Percentiles rank a stretch among this genome's conserved stretches.
Conservation (phyloP, 2,329 filamentous ascomycete species). For the Pseudopithomyces chartarum region DNA sequence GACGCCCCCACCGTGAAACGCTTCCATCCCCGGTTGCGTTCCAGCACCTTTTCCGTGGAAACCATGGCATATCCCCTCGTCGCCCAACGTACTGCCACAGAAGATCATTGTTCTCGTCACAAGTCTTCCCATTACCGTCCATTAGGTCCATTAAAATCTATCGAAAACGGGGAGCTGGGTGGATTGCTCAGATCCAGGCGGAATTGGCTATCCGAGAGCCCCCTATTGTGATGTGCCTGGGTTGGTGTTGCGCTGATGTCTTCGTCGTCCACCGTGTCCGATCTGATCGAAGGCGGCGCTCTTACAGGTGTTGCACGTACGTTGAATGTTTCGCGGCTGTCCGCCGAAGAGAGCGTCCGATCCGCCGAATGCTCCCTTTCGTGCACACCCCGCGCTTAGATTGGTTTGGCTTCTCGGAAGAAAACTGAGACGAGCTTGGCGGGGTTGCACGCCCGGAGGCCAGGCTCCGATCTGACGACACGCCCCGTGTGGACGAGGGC, state of each 20-base stretch:
- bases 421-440: slow-evolving; percentile 27
- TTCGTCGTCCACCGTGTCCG: slow-evolving; percentile 30
- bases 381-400: slow-evolving; percentile 23
- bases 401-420: slow-evolving; percentile 30
- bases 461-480: slow-evolving; percentile 37
- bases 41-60: neutral
- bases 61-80: no score
- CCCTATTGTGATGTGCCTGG: slow-evolving; percentile 39
- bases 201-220: slow-evolving; percentile 38
- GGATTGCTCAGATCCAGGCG: slow-evolving; percentile 41
- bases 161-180: slow-evolving; percentile 44
- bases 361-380: slow-evolving; percentile 37
- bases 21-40: no score
- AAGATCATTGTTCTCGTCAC: neutral
- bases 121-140: slow-evolving; percentile 9
- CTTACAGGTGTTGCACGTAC: slow-evolving; percentile 29
- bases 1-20: no score
- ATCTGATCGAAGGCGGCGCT: slow-evolving; percentile 29
- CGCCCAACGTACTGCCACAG: neutral
- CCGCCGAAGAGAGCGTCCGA: slow-evolving; percentile 34
- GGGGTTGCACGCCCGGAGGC: slow-evolving; percentile 36
- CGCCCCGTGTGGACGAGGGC: slow-evolving; percentile 30
- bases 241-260: slow-evolving; percentile 41
- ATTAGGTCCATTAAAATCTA: slow-evolving; percentile 38
- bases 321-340: slow-evolving; percentile 34